Conservation (phyloP, 495 filamentous ascomycete genomes). For the Daldinia decipiens region DNA sequence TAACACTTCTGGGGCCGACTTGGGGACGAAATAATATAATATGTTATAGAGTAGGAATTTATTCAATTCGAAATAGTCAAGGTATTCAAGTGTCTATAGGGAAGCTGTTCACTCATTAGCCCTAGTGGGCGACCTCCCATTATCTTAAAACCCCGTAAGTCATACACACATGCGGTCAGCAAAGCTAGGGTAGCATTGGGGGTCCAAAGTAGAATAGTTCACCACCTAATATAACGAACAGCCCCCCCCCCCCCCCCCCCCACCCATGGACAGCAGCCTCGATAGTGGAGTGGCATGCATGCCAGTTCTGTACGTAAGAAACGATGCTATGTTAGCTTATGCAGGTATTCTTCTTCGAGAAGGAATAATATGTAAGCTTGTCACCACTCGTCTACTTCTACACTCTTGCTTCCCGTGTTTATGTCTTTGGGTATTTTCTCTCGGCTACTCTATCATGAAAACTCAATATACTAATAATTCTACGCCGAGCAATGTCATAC, state of each 20-base stretch:
- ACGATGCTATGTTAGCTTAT: neutral
- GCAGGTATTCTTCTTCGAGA: slow-evolving; percentile 6
- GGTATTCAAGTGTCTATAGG: neutral
- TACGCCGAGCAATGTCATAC: slow-evolving; percentile 38
- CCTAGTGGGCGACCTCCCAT: slow-evolving; percentile 3
- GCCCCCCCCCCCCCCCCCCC: slow-evolving; percentile 10
- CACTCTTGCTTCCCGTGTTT: neutral
- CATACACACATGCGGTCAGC: slow-evolving; percentile 27
- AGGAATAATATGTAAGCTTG: slow-evolving; percentile 6
- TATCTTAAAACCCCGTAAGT: neutral
- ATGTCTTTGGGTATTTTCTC: neutral
- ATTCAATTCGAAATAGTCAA: neutral
- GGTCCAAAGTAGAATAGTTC: slow-evolving; percentile 18
- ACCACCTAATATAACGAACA: slow-evolving; percentile 16
- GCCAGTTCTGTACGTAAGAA: slow-evolving; percentile 3
- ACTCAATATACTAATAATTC: slow-evolving; percentile 8
- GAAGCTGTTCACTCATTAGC: neutral
- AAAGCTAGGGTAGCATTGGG: slow-evolving; percentile 20
- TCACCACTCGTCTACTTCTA: neutral
- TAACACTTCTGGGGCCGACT: neutral
- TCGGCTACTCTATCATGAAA: slow-evolving; percentile 18
- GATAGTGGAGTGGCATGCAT: slow-evolving; percentile 17
- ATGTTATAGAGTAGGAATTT: neutral
- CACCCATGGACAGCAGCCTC: slow-evolving; percentile 7
- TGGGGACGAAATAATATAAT: slow-evolving; percentile 11